Conservation (phyloP, 1,139 yeast genomes). For the Yamadazyma conglobata region DNA sequence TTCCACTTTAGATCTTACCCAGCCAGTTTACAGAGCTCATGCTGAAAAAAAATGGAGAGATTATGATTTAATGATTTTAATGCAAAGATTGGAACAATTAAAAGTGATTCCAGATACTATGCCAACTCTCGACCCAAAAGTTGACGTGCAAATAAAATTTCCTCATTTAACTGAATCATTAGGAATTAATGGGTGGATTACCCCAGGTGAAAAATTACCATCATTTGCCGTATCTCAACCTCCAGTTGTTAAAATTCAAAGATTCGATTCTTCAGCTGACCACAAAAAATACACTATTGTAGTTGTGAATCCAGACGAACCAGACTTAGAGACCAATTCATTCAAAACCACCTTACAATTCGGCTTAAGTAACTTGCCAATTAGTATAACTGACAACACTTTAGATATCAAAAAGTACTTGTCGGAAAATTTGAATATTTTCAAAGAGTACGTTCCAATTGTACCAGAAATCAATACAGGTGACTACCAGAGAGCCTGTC, state of each 20-base stretch:
- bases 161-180: constrained; percentile 57
- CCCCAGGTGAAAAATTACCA: constrained; percentile 75
- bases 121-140: constrained; percentile 84
- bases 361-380: constrained; percentile 68
- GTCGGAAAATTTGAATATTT: constrained; percentile 38
- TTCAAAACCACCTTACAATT: constrained; percentile 73
- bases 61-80: constrained; percentile 62
- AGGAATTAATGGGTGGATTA: constrained; percentile 54
- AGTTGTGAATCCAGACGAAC: constrained; percentile 89
- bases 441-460: constrained; percentile 74
- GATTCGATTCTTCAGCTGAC: constrained; percentile 46
- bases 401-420: constrained; percentile 49
- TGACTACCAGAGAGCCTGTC: constrained; percentile 75
- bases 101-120: constrained; percentile 89
- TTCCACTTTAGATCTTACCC: constrained; percentile 56
- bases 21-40: constrained; percentile 75
- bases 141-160: constrained; percentile 72
- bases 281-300: constrained; percentile 62
- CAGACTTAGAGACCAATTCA: constrained; percentile 67
- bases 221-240: constrained; percentile 69
- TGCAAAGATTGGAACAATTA: constrained; percentile 88
- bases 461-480: constrained; percentile 81
- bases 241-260: constrained; percentile 73
- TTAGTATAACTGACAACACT: constrained; percentile 56
- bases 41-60: constrained; percentile 71